Base-by-base conservation (phyloP, 1,284 basidiomycete genomes). In the Somion occarium region DNA sequence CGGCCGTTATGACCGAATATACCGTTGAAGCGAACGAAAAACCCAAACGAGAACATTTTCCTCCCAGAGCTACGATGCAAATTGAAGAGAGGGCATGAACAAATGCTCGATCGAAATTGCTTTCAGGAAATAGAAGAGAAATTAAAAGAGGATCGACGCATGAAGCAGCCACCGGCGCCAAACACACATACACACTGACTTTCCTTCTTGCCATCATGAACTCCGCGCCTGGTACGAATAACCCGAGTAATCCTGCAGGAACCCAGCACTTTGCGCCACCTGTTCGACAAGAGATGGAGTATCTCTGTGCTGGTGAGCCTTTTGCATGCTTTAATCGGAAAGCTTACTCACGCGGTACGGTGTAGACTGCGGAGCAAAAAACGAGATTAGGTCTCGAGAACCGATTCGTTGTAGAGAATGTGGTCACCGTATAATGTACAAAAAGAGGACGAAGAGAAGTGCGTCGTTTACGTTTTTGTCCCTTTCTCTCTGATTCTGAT, bases 361-460 rank as follows among this genome's bases (percentile, higher is more conserved):
- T 39, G 25, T 57, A 97, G 95, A 98, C 69, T 98, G 96, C 69
- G 91, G 93, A 53, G 88, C 88, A 2, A 90, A 91, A 72, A 98
- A 97, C 68, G 85, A 91, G 64, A 95, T 98, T 68, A 88, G 87
- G 68, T 78, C 91, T n/a, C 76, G 91, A 54, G 96, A 99, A 69
- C 92, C 93, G 43, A 97, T 98, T 61, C 87, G 96, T 52, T 99
- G 96, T 73, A 82, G 91, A 61, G 94, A 98, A 68, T 99, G 96
- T 65, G 96, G 96, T 2, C 96, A 98, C 69, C 85, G 96, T 57
- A 95, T 99, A 68, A 97, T 99, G 93, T 98, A 98, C 76, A 99
- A 99, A 75, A 97, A 97, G 71, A 76, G 96, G 61, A 98, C 95
- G 19, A 92, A 85, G 67, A 79, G 93, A 75, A 97, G 96, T 98